A percentile compares a stretch with the other conserved stretches of the same genome.
Evolutionary conservation across 2,329 filamentous ascomycete species (phyloP).

Genomic region (Aureobasidium lini): DNA sequence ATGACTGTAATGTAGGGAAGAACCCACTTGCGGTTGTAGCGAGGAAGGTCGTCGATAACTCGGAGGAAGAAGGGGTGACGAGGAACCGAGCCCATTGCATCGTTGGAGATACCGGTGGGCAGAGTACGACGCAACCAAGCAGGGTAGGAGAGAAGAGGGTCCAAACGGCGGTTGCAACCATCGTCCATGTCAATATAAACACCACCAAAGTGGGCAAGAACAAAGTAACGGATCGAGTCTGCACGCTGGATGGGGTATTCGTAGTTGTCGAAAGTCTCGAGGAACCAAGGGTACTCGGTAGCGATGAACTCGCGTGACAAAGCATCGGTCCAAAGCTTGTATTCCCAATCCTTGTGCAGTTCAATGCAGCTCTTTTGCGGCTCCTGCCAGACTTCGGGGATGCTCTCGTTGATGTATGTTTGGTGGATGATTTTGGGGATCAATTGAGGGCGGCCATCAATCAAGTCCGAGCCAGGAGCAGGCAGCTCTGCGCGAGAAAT

Average conservation of each 20-base stretch:
- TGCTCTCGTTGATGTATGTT: constrained; percentile 63
- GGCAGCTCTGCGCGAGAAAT: constrained; percentile 61
- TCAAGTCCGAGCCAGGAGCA: constrained; percentile 53
- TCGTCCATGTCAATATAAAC: constrained; percentile 74
- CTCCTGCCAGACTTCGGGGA: constrained; percentile 58
- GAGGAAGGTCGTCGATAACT: constrained; percentile 59
- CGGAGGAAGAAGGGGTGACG: constrained; percentile 67
- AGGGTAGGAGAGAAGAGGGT: constrained; percentile 61
- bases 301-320: constrained; percentile 64
- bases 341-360: constrained; percentile 64
- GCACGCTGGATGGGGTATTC: constrained; percentile 62
- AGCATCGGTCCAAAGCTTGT: constrained; percentile 75
- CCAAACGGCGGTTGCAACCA: constrained; percentile 60
- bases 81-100: constrained; percentile 67
- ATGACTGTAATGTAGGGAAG: constrained; percentile 71
- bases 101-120: constrained; percentile 74
- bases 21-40: constrained; percentile 62
- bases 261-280: constrained; percentile 64
- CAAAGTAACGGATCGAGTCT: constrained; percentile 71
- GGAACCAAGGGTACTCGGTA: constrained; percentile 64
- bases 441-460: constrained; percentile 50
- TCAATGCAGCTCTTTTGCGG: constrained; percentile 61
- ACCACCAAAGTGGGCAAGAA: constrained; percentile 68
- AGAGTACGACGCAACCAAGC: constrained; percentile 64
- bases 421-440: constrained; percentile 75